phyloP scores from a whole-genome alignment of 1,284 basidiomycete genomes.

The Sporisorium exsertum region DNA sequence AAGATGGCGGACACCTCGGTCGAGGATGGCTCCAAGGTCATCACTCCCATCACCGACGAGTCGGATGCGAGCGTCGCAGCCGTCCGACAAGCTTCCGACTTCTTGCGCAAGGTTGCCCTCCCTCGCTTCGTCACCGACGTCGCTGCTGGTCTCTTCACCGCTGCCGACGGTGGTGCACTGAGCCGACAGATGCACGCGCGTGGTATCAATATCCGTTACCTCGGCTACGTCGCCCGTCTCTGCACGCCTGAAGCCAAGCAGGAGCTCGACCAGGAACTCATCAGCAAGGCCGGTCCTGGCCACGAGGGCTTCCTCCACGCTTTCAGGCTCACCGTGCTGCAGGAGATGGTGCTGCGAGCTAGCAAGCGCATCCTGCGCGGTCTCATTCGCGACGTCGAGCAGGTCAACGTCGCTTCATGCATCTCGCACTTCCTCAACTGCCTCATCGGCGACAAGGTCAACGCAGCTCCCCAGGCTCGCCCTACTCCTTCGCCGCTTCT shows the following conservation, averaged over 20 bases:
- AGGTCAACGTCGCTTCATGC: slow-evolving; percentile 49
- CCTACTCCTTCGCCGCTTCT: slow-evolving; percentile 44
- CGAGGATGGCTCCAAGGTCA: slow-evolving; percentile 46
- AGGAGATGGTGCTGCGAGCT: slow-evolving; percentile 75
- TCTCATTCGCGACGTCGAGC: slow-evolving; percentile 59
- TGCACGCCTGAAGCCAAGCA: slow-evolving; percentile 70
- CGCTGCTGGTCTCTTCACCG: slow-evolving; percentile 71
- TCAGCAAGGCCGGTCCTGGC: slow-evolving; percentile 62
- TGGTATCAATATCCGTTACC: slow-evolving; percentile 76
- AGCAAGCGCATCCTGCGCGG: slow-evolving; percentile 73
- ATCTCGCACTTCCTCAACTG: slow-evolving; percentile 75
- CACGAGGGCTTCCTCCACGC: slow-evolving; percentile 62
- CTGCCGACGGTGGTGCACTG: slow-evolving; percentile 73
- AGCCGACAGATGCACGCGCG: slow-evolving; percentile 73
- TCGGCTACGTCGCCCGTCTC: slow-evolving; percentile 71
- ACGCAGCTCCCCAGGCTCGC: slow-evolving; percentile 70
- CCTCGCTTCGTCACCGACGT: slow-evolving; percentile 72
- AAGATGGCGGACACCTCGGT: slow-evolving; percentile 44
- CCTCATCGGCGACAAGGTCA: slow-evolving; percentile 72
- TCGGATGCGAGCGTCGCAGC: slow-evolving; percentile 72
- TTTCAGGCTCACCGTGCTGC: slow-evolving; percentile 70
- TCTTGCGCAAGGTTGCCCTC: slow-evolving; percentile 72
- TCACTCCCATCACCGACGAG: slow-evolving; percentile 70
- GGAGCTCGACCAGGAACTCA: slow-evolving; percentile 59
- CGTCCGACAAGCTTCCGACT: slow-evolving; percentile 73